phyloP scores from a whole-genome alignment of 2,329 filamentous ascomycete species.

The Colletotrichum shisoi region DNA sequence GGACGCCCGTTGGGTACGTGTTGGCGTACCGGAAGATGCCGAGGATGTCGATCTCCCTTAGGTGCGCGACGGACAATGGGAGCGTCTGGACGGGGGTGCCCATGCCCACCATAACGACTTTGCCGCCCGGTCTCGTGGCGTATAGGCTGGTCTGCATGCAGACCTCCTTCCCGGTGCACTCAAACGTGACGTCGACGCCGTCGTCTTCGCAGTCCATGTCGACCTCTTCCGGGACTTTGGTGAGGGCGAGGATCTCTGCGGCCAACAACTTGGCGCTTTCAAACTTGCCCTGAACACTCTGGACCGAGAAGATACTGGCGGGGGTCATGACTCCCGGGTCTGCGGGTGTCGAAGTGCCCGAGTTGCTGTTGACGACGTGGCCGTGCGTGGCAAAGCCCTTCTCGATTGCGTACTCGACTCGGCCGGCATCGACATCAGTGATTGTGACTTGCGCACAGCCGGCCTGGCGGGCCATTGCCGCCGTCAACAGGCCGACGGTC shows the following conservation, averaged over 20 bases:
- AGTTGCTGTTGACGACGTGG: slow-evolving; percentile 57
- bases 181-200: slow-evolving; percentile 75
- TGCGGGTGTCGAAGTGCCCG: slow-evolving; percentile 59
- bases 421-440: slow-evolving; percentile 66
- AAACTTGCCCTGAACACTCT: slow-evolving; percentile 59
- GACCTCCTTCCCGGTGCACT: slow-evolving; percentile 78
- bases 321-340: slow-evolving; percentile 54
- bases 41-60: slow-evolving; percentile 80
- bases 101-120: slow-evolving; percentile 81
- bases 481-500: slow-evolving; percentile 68
- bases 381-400: slow-evolving; percentile 68
- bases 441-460: slow-evolving; percentile 68
- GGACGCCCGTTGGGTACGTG: slow-evolving; percentile 76
- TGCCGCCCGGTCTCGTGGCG: slow-evolving; percentile 73
- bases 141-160: slow-evolving; percentile 80
- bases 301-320: slow-evolving; percentile 55
- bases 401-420: slow-evolving; percentile 66
- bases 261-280: slow-evolving; percentile 61
- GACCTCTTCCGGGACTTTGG: slow-evolving; percentile 44
- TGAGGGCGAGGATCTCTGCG: slow-evolving; percentile 57
- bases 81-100: slow-evolving; percentile 78
- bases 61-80: slow-evolving; percentile 74
- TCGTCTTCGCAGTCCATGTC: slow-evolving; percentile 60
- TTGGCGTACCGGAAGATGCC: slow-evolving; percentile 79
- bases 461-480: slow-evolving; percentile 68